Evolutionary conservation across 2,329 filamentous ascomycete species (phyloP).

Genomic region (Colletotrichum plurivorum): DNA sequence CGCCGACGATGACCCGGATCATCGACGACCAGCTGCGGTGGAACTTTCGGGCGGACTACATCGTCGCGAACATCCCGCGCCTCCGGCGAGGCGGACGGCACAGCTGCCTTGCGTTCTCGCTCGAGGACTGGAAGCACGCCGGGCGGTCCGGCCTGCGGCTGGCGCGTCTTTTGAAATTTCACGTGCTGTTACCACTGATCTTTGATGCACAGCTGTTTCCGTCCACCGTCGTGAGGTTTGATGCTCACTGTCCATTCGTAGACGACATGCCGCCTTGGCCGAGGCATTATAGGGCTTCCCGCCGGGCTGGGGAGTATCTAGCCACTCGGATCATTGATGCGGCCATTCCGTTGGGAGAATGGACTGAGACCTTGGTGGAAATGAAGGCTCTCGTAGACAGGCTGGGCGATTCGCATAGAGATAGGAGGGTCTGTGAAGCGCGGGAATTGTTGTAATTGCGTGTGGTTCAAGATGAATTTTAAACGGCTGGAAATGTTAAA

Average conservation of each 20-base stretch:
- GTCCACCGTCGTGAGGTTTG: background rate
- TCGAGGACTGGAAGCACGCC: background rate
- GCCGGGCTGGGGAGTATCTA: background rate
- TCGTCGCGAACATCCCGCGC: conserved; percentile 10
- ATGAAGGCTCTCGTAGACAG: conserved; percentile 14
- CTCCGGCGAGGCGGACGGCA: background rate
- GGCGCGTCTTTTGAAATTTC: background rate
- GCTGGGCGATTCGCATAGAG: background rate
- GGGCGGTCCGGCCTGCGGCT: background rate
- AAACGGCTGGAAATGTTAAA: too few species aligned
- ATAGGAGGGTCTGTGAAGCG: background rate
- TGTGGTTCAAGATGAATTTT: background rate
- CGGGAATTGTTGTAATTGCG: background rate
- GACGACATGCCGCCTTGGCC: background rate
- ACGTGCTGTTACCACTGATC: background rate
- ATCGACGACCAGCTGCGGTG: conserved; percentile 7
- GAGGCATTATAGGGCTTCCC: background rate
- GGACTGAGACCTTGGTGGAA: conserved; percentile 10
- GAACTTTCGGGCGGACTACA: conserved; percentile 13
- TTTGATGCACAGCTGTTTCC: background rate
- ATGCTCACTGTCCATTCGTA: background rate
- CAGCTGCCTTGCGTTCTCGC: conserved; percentile 5
- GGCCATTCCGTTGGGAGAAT: background rate
- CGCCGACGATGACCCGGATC: background rate
- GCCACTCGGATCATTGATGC: background rate